A percentile compares a stretch with the other conserved stretches of the same genome.
These are phyloP conservation scores for Penicillium paxilli DNA, from an alignment of 495 filamentous ascomycete species.

Conservation along the genomic window DNA sequence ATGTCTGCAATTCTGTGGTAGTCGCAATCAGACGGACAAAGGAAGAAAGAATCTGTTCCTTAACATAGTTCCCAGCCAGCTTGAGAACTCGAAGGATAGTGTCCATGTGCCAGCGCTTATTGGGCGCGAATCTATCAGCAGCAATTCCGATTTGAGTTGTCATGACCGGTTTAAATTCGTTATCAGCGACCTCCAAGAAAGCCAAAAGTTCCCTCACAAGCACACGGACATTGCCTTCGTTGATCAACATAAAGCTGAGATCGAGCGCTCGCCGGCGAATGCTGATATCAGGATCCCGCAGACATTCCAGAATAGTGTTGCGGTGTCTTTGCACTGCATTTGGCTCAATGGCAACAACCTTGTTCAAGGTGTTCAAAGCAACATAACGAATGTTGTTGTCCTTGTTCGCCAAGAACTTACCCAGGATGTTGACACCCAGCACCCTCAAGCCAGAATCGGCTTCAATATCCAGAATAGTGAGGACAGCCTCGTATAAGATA, in stretches of 20 bases:
- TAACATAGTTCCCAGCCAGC: conserved; percentile 92
- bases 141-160: conserved; percentile 96
- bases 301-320: conserved; percentile 94
- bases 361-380: conserved; percentile 93
- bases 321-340: conserved; percentile 96
- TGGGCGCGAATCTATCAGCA: conserved; percentile 91
- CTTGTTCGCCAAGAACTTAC: conserved; percentile 95
- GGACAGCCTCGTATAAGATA: conserved; percentile 95
- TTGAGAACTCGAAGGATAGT: conserved; percentile 95
- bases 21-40: conserved; percentile 96
- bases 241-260: conserved; percentile 96
- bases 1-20: conserved; percentile 90
- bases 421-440: conserved; percentile 94
- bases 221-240: conserved; percentile 91
- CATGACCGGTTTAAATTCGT: conserved; percentile 97
- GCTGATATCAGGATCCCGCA: conserved; percentile 98
- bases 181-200: conserved; percentile 94
- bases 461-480: conserved; percentile 97
- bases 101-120: conserved; percentile 97
- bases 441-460: conserved; percentile 92
- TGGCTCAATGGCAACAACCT: conserved; percentile 96
- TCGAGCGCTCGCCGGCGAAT: conserved; percentile 93
- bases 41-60: conserved; percentile 95
- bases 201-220: conserved; percentile 89
- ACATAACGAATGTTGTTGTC: conserved; percentile 99